These are phyloP conservation scores for Globisporangium paddicum DNA, from an alignment of 352 stramenopile genomes.

Conservation along the genomic window DNA sequence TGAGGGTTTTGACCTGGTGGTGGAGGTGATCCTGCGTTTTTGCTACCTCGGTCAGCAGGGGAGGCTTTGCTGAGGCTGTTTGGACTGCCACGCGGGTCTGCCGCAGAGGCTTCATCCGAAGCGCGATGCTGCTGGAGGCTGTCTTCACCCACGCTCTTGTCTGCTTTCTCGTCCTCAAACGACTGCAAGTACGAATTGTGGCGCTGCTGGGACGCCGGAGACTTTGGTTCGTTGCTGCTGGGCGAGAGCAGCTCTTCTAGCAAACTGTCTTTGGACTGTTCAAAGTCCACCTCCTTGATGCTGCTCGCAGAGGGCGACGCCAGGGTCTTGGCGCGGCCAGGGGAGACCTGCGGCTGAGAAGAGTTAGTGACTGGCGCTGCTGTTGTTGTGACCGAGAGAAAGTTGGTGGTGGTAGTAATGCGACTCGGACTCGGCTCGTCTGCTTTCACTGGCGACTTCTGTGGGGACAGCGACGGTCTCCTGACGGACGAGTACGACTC, in stretches of 20 bases:
- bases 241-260: conserved; percentile 53
- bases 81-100: background rate
- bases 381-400: background rate
- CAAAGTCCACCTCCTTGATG: conserved; percentile 56
- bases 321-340: conserved; percentile 35
- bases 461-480: background rate
- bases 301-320: conserved; percentile 30
- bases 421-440: conserved; percentile 2
- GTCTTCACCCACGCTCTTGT: background rate
- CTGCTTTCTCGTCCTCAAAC: conserved; percentile 29
- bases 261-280: conserved; percentile 65
- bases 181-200: conserved; percentile 49
- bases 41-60: background rate
- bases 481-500: conserved; percentile 6
- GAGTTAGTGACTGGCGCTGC: background rate
- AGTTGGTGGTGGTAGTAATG: conserved; percentile 4
- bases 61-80: background rate
- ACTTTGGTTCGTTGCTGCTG: conserved; percentile 12
- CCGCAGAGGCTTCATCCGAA: background rate
- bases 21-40: background rate
- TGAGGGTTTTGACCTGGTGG: background rate
- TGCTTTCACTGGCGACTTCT: conserved; percentile 5
- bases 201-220: conserved; percentile 12
- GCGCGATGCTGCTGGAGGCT: background rate
- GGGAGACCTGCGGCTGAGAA: conserved; percentile 20